phyloP scores from a whole-genome alignment of 2,329 filamentous ascomycete genomes.

The Pseudogymnoascus sp. region DNA sequence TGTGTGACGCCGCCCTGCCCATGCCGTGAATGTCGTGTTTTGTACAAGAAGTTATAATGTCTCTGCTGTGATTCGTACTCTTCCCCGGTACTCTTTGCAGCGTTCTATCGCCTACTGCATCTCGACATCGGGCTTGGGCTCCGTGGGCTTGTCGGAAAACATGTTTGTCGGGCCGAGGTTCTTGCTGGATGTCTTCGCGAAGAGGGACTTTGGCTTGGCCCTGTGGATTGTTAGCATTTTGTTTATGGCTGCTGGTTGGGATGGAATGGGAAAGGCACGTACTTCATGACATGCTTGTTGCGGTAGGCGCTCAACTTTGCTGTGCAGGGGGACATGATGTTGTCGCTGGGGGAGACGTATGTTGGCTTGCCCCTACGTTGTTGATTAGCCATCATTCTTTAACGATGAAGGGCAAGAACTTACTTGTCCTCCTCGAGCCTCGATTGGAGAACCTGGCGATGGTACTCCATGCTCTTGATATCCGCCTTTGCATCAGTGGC shows the following conservation, averaged over 20 bases:
- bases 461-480: slow-evolving; percentile 65
- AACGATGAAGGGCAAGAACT: slow-evolving; percentile 28
- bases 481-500: slow-evolving; percentile 33
- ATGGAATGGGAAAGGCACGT: slow-evolving; percentile 30
- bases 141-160: slow-evolving; percentile 12
- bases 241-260: background rate
- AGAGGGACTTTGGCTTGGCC: slow-evolving; percentile 59
- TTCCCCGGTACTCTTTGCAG: background rate
- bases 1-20: slow-evolving; percentile 7
- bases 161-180: slow-evolving; percentile 34
- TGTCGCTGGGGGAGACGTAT: slow-evolving; percentile 78
- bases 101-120: background rate
- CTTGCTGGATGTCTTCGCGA: slow-evolving; percentile 57
- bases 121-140: slow-evolving; percentile 9
- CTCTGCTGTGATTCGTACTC: background rate
- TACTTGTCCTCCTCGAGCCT: slow-evolving; percentile 62
- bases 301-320: slow-evolving; percentile 74
- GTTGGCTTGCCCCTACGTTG: slow-evolving; percentile 24
- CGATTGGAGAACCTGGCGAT: slow-evolving; percentile 64
- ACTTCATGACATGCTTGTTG: slow-evolving; percentile 74
- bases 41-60: slow-evolving; percentile 9
- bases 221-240: slow-evolving; percentile 32
- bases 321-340: slow-evolving; percentile 78
- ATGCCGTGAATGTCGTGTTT: slow-evolving; percentile 1
- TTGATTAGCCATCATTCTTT: slow-evolving; percentile 17